Conservation (phyloP, 305 asterid genomes). For the Lippia alba region DNA sequence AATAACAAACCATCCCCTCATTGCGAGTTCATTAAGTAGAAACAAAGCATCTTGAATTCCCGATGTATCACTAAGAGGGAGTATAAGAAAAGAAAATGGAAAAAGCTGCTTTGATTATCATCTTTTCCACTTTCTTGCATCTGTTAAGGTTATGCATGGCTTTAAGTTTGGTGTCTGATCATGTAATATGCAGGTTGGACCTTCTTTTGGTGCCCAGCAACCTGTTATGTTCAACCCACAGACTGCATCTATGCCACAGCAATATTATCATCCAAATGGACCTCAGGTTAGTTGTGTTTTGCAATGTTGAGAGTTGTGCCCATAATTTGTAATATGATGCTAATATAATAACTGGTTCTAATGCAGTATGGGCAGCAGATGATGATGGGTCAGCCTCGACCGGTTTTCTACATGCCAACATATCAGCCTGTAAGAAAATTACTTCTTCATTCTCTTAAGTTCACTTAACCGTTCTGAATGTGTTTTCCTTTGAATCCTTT, state of each 20-base stretch:
- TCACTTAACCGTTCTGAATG: too few species aligned
- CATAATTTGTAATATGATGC: slow-evolving; percentile 2
- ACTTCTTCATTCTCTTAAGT: slow-evolving; percentile 13
- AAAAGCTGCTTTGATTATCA: too few species aligned
- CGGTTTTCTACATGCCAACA: slow-evolving; percentile 60
- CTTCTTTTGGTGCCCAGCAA: slow-evolving; percentile 55
- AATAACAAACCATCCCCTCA: background rate
- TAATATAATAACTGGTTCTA: slow-evolving; percentile 1
- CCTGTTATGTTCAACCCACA: slow-evolving; percentile 64
- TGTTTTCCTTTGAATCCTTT: too few species aligned
- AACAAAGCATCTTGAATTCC: background rate
- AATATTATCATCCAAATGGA: slow-evolving; percentile 66
- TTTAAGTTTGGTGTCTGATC: slow-evolving; percentile 24
- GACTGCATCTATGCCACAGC: slow-evolving; percentile 51
- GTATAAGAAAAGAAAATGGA: too few species aligned
- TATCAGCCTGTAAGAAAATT: slow-evolving; percentile 57
- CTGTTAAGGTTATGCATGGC: slow-evolving; percentile 1
- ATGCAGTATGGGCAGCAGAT: slow-evolving; percentile 67
- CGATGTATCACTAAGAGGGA: too few species aligned
- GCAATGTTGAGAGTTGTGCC: background rate
- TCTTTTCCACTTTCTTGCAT: slow-evolving; percentile 2
- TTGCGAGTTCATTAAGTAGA: background rate
- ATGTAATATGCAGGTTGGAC: slow-evolving; percentile 51
- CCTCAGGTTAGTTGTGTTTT: slow-evolving; percentile 54
- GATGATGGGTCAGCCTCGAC: slow-evolving; percentile 69